A percentile compares a stretch with the other conserved stretches of the same genome.
Evolutionary conservation across 768 basidiomycete genomes (phyloP).

Genomic region (Kwoniella bestiolae): DNA sequence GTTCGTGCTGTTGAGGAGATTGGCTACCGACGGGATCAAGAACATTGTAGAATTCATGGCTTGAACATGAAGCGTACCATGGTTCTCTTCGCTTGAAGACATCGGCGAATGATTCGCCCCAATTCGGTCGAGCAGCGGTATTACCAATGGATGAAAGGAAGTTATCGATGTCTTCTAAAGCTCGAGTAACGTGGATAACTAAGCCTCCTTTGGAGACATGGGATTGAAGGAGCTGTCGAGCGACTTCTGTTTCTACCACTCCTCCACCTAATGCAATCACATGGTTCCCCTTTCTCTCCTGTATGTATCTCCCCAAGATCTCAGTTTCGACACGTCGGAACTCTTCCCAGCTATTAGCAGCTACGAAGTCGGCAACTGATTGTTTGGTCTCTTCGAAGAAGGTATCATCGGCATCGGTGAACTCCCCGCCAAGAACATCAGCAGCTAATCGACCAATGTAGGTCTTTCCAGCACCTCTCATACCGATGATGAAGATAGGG

Average conservation of each 20-base stretch:
- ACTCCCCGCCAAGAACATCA: slow-evolving; percentile 69
- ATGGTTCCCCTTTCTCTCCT: slow-evolving; percentile 64
- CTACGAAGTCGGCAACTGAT: slow-evolving; percentile 75
- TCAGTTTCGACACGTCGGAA: slow-evolving; percentile 82
- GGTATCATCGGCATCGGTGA: slow-evolving; percentile 81
- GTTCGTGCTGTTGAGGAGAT: slow-evolving; percentile 58
- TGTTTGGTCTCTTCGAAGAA: slow-evolving; percentile 70
- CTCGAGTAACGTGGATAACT: slow-evolving; percentile 82
- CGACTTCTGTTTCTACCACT: slow-evolving; percentile 81
- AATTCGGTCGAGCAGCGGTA: slow-evolving; percentile 81
- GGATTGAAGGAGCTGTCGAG: slow-evolving; percentile 71
- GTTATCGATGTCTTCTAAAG: slow-evolving; percentile 75
- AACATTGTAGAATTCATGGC: slow-evolving; percentile 81
- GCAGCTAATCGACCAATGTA: slow-evolving; percentile 81
- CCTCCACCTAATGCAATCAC: slow-evolving; percentile 93
- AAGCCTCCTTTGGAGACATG: slow-evolving; percentile 69
- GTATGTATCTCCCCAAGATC: slow-evolving; percentile 71
- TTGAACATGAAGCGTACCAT: slow-evolving; percentile 83
- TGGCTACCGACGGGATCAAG: slow-evolving; percentile 44
- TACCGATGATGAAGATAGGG: slow-evolving; percentile 78
- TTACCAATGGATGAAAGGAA: slow-evolving; percentile 67
- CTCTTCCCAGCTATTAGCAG: slow-evolving; percentile 80
- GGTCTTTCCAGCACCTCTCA: slow-evolving; percentile 97
- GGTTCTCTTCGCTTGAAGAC: slow-evolving; percentile 82
- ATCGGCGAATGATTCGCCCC: slow-evolving; percentile 81